Base-by-base conservation (phyloP, 495 filamentous ascomycete species). In the Neurospora sp. region DNA sequence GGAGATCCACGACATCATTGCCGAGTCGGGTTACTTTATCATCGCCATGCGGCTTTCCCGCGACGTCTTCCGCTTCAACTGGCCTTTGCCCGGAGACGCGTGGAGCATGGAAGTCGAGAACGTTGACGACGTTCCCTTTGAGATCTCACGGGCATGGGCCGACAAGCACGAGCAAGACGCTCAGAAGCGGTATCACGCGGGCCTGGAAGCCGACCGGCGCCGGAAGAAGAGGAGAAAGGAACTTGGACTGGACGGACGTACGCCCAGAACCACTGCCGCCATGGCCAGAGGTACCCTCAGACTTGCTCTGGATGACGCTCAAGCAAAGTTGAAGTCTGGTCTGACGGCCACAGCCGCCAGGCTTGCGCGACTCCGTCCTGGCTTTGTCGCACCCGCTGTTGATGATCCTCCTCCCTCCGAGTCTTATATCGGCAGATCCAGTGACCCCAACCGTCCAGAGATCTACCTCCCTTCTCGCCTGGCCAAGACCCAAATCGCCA, bases 31-130 rank as follows among this genome's bases (percentile, higher is more conserved):
- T 2, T 81, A 83, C 73, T 77, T 86, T 8, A 82, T 83, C 38
- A 72, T 88, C 69, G 81, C 78, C 73, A 84, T 81, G 72, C 80
- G 83, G 45, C 71, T 83, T 70, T 88, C 86, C 0, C 77, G 77
- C 8, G 79, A 82, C 66, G 84, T 87, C 74, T 86, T 87, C 77
- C 82, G 81, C 69, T 76, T 85, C 75, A 71, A 77, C 1, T 79
- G 77, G 59, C 79, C 84, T 0, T 74, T 78, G 2, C 83, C 82
- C 8, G 84, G 84, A 40, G 79, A 81, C 28, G 69, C 73, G 6
- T 85, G 83, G 78, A 82, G 85, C 21, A 66, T 77, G 0, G 79
- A 83, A 36, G 81, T 85, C 21, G 37, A 75, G 17, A 77, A 81
- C 59, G 72, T 83, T 24, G 83, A 86, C 38, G 69, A 73, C n/a